These are phyloP conservation scores for Kwoniella dejecticola DNA, from an alignment of 768 basidiomycete genomes.

Conservation along the genomic window DNA sequence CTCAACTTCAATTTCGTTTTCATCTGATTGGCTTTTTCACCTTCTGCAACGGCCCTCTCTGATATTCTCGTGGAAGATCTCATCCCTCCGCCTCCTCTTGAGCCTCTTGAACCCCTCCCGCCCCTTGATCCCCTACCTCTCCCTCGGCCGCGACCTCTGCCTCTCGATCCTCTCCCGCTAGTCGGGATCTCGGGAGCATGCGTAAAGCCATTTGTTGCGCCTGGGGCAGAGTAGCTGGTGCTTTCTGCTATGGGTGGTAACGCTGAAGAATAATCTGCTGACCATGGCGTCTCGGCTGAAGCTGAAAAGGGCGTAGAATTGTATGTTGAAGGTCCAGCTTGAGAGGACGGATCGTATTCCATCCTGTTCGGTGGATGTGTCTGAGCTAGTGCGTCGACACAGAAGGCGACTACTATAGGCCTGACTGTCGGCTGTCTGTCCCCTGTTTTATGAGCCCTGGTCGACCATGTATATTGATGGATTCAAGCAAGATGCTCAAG, in stretches of 20 bases:
- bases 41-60: slow-evolving; percentile 10
- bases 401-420: too few relatives aligned
- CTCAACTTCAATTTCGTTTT: slow-evolving; percentile 34
- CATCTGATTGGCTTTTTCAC: slow-evolving; percentile 3
- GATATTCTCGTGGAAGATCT: slow-evolving; percentile 26
- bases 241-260: neutral
- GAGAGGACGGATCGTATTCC: slow-evolving; percentile 7
- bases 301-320: slow-evolving; percentile 3
- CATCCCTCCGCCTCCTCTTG: slow-evolving; percentile 20
- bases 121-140: slow-evolving; percentile 28
- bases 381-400: too few relatives aligned
- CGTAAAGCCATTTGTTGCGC: neutral
- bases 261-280: neutral
- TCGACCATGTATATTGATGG: too few relatives aligned
- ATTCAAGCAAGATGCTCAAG: too few relatives aligned
- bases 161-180: slow-evolving; percentile 25
- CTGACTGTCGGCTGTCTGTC: too few relatives aligned
- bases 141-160: slow-evolving; percentile 30
- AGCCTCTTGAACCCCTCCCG: slow-evolving; percentile 19
- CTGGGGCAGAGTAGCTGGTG: neutral
- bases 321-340: neutral
- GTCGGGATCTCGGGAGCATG: neutral
- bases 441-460: too few relatives aligned
- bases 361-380: neutral
- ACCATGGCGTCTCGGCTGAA: neutral